These are phyloP conservation scores for Eucalyptus camaldulensis DNA, from an alignment of 345 rosid genomes.

Conservation along the genomic window DNA sequence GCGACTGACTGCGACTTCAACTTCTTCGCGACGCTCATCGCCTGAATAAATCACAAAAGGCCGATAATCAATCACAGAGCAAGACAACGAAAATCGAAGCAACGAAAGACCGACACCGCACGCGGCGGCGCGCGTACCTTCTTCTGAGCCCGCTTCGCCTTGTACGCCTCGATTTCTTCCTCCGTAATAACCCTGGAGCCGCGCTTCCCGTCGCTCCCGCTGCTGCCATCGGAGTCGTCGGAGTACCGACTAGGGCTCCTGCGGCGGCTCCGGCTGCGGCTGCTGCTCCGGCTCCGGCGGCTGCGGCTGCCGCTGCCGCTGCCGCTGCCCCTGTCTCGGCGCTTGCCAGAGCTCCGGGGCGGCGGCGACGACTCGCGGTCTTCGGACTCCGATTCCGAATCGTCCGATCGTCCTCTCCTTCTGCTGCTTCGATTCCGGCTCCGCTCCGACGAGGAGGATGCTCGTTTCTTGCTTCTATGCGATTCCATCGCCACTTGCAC, in stretches of 20 bases:
- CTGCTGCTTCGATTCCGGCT: neutral
- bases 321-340: neutral
- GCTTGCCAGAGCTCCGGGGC: slow-evolving; percentile 14
- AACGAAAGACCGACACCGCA: neutral
- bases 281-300: neutral
- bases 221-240: slow-evolving; percentile 16
- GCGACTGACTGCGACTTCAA: slow-evolving; percentile 62
- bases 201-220: slow-evolving; percentile 14
- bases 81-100: neutral
- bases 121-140: slow-evolving; percentile 25
- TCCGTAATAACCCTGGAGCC: slow-evolving; percentile 45
- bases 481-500: neutral
- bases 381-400: slow-evolving; percentile 13
- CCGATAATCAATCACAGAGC: neutral
- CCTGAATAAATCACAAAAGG: slow-evolving; percentile 17
- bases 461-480: neutral
- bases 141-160: slow-evolving; percentile 70
- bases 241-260: slow-evolving; percentile 7
- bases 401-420: slow-evolving; percentile 8
- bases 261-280: slow-evolving; percentile 3
- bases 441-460: neutral
- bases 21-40: slow-evolving; percentile 65
- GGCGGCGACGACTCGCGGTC: slow-evolving; percentile 6
- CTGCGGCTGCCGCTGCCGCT: slow-evolving; percentile 9
- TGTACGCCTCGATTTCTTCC: slow-evolving; percentile 57